These are phyloP conservation scores for Yarrowia sp. DNA, from an alignment of 805 yeast genomes.

Conservation along the genomic window DNA sequence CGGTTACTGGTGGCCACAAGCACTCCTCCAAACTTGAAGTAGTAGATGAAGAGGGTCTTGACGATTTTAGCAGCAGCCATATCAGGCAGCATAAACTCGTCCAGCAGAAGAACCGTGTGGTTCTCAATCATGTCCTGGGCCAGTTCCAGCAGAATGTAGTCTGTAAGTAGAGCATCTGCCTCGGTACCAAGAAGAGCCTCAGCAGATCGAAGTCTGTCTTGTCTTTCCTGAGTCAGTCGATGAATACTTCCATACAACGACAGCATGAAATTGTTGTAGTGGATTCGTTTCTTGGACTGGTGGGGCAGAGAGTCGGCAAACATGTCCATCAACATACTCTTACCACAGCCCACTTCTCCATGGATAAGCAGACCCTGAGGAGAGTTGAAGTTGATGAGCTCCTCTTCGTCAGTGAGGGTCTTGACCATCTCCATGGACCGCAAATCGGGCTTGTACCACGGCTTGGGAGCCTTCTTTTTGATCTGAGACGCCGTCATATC, in stretches of 20 bases:
- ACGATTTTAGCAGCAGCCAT: slow-evolving; percentile 70
- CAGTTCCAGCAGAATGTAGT: slow-evolving; percentile 61
- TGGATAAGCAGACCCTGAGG: slow-evolving; percentile 65
- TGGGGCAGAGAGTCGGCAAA: slow-evolving; percentile 67
- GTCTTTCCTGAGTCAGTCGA: slow-evolving; percentile 48
- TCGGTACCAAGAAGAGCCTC: slow-evolving; percentile 30
- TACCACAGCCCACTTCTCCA: slow-evolving; percentile 59
- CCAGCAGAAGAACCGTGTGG: slow-evolving; percentile 60
- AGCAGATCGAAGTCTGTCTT: slow-evolving; percentile 39
- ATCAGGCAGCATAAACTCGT: slow-evolving; percentile 77
- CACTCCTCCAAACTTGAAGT: slow-evolving; percentile 72
- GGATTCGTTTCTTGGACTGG: slow-evolving; percentile 64
- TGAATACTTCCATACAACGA: slow-evolving; percentile 68
- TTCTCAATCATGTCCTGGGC: slow-evolving; percentile 61
- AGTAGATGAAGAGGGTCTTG: slow-evolving; percentile 62
- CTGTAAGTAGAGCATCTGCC: slow-evolving; percentile 45
- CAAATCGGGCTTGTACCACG: slow-evolving; percentile 32
- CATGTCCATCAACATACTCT: slow-evolving; percentile 69
- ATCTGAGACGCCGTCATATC: slow-evolving; percentile 1
- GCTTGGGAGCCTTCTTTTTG: background rate
- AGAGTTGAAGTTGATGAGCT: slow-evolving; percentile 50
- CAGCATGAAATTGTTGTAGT: slow-evolving; percentile 64
- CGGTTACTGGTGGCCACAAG: slow-evolving; percentile 71
- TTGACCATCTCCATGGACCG: slow-evolving; percentile 45
- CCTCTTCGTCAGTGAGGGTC: slow-evolving; percentile 60